phyloP scores from a whole-genome alignment of 2,329 filamentous ascomycete genomes.

The Fusarium incarnatum region DNA sequence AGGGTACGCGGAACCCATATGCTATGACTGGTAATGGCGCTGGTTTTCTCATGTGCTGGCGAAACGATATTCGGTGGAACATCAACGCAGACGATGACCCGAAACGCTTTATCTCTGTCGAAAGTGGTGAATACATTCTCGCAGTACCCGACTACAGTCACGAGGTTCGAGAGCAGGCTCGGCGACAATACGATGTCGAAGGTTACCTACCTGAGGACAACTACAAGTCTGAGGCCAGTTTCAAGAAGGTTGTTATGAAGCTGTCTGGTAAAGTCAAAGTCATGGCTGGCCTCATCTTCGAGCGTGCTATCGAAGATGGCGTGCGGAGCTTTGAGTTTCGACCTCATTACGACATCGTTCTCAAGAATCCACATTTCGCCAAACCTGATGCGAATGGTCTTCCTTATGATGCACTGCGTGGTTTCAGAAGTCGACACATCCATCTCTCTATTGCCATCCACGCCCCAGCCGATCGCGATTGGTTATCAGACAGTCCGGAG shows the following conservation, averaged over 20 bases:
- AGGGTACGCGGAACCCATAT: slow-evolving; percentile 93
- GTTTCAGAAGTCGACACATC: slow-evolving; percentile 97
- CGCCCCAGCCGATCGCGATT: slow-evolving; percentile 87
- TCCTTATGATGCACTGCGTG: slow-evolving; percentile 90
- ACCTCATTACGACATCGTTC: slow-evolving; percentile 89
- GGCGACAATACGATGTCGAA: slow-evolving; percentile 64
- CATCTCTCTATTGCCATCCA: slow-evolving; percentile 93
- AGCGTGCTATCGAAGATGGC: slow-evolving; percentile 79
- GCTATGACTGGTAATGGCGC: slow-evolving; percentile 91
- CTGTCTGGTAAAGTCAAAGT: slow-evolving; percentile 95
- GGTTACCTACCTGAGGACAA: slow-evolving; percentile 72
- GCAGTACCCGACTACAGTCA: slow-evolving; percentile 94
- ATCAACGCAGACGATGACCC: slow-evolving; percentile 89
- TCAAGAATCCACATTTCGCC: slow-evolving; percentile 83
- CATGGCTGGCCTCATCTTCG: slow-evolving; percentile 91
- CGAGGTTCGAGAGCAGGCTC: slow-evolving; percentile 77
- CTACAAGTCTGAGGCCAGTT: slow-evolving; percentile 79
- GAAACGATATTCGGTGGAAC: slow-evolving; percentile 89
- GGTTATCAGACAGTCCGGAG: slow-evolving; percentile 79
- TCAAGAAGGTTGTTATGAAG: slow-evolving; percentile 99
- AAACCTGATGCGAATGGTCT: slow-evolving; percentile 65
- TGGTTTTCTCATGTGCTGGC: slow-evolving; percentile 98
- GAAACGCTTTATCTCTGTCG: slow-evolving; percentile 92
- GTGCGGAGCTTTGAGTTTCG: slow-evolving; percentile 87
- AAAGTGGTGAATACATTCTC: slow-evolving; percentile 94